These are phyloP conservation scores for Cladosporium sp. DNA, from an alignment of 2,329 filamentous ascomycete genomes.

Conservation along the genomic window DNA sequence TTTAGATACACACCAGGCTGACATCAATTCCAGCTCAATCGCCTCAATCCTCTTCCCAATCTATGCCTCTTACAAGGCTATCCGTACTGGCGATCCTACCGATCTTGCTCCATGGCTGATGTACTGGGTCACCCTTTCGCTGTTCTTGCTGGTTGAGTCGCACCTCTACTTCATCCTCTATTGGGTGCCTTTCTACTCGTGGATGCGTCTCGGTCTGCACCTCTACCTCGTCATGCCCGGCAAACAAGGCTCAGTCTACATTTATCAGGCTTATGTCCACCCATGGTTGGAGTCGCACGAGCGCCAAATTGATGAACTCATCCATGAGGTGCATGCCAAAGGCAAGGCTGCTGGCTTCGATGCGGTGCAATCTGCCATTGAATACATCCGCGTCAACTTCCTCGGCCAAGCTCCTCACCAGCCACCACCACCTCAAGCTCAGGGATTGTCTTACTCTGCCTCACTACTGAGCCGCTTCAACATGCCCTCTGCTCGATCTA, in stretches of 20 bases:
- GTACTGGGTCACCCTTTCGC: constrained; percentile 95
- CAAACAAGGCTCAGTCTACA: constrained; percentile 83
- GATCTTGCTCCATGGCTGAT: constrained; percentile 96
- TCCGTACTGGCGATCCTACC: constrained; percentile 86
- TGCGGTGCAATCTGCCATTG: constrained; percentile 47
- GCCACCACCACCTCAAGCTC: constrained; percentile 46
- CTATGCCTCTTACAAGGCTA: constrained; percentile 96
- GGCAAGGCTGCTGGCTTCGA: constrained; percentile 74
- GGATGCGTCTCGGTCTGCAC: constrained; percentile 81
- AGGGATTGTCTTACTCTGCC: constrained; percentile 68
- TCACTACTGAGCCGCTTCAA: constrained; percentile 82
- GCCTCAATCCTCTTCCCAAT: constrained; percentile 91
- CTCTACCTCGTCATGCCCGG: constrained; percentile 96
- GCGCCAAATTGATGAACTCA: constrained; percentile 83
- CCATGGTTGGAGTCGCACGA: constrained; percentile 89
- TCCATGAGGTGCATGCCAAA: constrained; percentile 76
- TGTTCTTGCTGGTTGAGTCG: constrained; percentile 77
- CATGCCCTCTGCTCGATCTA: constrained; percentile 68
- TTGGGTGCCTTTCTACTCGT: constrained; percentile 94
- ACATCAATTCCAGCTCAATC: constrained; percentile 62
- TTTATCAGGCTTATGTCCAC: constrained; percentile 84
- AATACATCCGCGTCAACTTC: constrained; percentile 69
- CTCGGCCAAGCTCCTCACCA: constrained; percentile 71
- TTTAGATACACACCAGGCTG: constrained; percentile 23
- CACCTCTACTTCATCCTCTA: constrained; percentile 83